These are phyloP conservation scores for Rhodotorula babjevae DNA, from an alignment of 768 basidiomycete species.

Conservation along the genomic window DNA sequence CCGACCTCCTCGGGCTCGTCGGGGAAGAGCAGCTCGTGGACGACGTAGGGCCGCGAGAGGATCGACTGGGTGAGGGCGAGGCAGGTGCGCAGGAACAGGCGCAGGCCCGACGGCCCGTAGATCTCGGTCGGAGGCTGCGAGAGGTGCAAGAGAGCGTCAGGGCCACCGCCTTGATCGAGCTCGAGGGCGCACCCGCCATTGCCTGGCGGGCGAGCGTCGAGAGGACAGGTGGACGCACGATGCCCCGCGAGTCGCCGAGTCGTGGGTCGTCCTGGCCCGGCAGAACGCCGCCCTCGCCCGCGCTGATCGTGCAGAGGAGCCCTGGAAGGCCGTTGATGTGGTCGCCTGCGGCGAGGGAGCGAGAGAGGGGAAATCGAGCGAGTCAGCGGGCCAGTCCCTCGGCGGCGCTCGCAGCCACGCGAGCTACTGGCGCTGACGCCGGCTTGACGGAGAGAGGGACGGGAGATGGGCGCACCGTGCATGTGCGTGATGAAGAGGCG, in stretches of 20 bases:
- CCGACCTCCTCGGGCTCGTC: conserved; percentile 52
- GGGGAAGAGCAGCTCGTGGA: conserved; percentile 67
- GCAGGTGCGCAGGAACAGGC: conserved; percentile 65
- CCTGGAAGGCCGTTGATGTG: conserved; percentile 35
- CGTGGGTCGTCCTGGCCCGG: conserved; percentile 16
- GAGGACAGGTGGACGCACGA: background rate
- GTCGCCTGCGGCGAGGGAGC: conserved; percentile 16
- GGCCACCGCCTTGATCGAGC: too few species aligned
- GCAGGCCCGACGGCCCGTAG: conserved; percentile 73
- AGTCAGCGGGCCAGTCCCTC: too few species aligned
- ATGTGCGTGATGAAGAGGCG: conserved; percentile 81
- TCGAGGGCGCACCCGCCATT: too few species aligned
- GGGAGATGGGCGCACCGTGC: conserved; percentile 62
- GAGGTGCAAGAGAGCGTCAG: background rate
- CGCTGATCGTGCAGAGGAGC: conserved; percentile 28
- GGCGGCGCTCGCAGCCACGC: too few species aligned
- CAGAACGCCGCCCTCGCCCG: conserved; percentile 25
- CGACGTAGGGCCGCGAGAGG: conserved; percentile 62
- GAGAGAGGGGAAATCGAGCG: too few species aligned
- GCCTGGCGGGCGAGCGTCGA: too few species aligned
- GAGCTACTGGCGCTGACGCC: too few species aligned
- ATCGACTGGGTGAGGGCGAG: conserved; percentile 64
- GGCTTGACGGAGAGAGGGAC: too few species aligned
- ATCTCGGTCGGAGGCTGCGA: conserved; percentile 61
- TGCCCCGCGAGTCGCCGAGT: conserved; percentile 1